These are phyloP conservation scores for Sporothrix mexicana DNA, from an alignment of 2,329 filamentous ascomycete genomes.

Conservation along the genomic window DNA sequence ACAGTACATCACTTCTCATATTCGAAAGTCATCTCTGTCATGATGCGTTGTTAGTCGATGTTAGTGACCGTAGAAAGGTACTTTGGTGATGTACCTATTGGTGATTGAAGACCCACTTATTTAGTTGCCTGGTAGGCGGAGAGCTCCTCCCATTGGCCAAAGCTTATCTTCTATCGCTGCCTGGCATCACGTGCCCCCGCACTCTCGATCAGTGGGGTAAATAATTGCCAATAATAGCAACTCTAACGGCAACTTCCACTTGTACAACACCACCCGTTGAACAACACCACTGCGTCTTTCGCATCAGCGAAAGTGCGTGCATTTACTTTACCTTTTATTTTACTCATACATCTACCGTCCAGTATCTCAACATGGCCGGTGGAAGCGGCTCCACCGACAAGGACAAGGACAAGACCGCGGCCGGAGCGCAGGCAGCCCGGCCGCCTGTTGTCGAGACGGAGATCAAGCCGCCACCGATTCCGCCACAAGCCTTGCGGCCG, in stretches of 20 bases:
- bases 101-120: background rate
- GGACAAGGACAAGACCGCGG: background rate
- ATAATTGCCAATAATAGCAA: conserved; percentile 15
- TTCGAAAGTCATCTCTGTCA: background rate
- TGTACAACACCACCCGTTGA: background rate
- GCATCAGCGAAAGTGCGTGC: background rate
- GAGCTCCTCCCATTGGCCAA: background rate
- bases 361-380: conserved; percentile 7
- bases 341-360: background rate
- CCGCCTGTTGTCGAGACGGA: conserved; percentile 32
- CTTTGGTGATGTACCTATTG: background rate
- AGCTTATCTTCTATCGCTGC: conserved; percentile 1
- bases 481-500: conserved; percentile 23
- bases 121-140: background rate
- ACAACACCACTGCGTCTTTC: no score
- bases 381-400: background rate
- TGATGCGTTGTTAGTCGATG: background rate
- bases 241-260: background rate
- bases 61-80: background rate
- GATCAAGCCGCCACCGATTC: conserved; percentile 32
- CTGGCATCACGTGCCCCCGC: conserved; percentile 5
- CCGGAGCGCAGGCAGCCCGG: conserved; percentile 16
- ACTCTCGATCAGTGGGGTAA: background rate
- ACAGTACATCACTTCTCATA: background rate
- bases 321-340: background rate